Conservation (phyloP, 106 monocot genomes). For the Ottelia alismoides region DNA sequence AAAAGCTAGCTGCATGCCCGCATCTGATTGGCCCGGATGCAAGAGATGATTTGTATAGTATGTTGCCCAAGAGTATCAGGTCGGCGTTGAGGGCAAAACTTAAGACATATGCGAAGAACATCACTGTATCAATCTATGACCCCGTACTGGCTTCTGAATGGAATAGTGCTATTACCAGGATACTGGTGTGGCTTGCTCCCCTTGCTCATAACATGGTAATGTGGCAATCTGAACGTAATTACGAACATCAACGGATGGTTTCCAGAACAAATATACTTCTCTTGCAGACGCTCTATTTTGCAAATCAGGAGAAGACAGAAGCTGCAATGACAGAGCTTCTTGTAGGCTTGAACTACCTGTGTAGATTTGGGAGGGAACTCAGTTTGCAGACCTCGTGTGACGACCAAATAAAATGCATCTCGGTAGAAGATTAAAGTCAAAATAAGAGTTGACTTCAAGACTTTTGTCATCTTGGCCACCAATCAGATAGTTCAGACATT, state of each 20-base stretch:
- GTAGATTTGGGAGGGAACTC: conserved; percentile 35
- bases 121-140: conserved; percentile 21
- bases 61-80: conserved; percentile 55
- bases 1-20: conserved; percentile 51
- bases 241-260: conserved; percentile 43
- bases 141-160: conserved; percentile 47
- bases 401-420: too few relatives aligned
- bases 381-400: too few relatives aligned
- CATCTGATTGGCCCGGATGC: conserved; percentile 40
- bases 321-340: conserved; percentile 61
- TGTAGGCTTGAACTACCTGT: conserved; percentile 53
- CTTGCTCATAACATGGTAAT: conserved; percentile 74
- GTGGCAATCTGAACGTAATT: conserved; percentile 74
- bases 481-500: too few relatives aligned
- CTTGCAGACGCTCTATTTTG: conserved; percentile 70
- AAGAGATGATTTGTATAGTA: conserved; percentile 61
- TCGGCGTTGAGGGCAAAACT: conserved; percentile 36
- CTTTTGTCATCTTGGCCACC: too few relatives aligned
- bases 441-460: too few relatives aligned
- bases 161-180: conserved; percentile 35
- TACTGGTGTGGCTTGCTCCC: conserved; percentile 64
- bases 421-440: too few relatives aligned
- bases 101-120: conserved; percentile 19
- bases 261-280: conserved; percentile 40
- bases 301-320: conserved; percentile 56